These are phyloP conservation scores for Stagonosporopsis tanaceti DNA, from an alignment of 2,329 filamentous ascomycete genomes.

Conservation along the genomic window DNA sequence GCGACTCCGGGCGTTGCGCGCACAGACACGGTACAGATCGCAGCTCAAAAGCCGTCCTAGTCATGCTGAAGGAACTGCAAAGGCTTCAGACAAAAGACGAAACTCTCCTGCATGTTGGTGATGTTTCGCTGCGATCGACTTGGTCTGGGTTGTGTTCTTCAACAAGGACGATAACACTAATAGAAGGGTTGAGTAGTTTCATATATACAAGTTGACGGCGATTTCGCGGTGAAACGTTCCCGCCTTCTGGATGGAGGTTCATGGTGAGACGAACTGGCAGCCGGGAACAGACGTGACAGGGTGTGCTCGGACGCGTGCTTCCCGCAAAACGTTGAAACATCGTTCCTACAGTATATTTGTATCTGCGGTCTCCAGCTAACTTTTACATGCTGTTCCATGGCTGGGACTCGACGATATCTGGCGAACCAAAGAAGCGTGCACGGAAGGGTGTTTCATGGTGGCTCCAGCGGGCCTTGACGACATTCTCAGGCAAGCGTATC, in stretches of 20 bases:
- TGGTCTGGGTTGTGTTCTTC: conserved; percentile 16
- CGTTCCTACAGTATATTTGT: not conserved
- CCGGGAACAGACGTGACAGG: conserved; percentile 20
- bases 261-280: conserved; percentile 23
- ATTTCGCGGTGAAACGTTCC: conserved; percentile 26
- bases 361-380: not conserved
- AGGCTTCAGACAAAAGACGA: conserved; percentile 11
- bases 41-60: conserved; percentile 14
- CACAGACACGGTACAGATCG: conserved; percentile 7
- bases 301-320: conserved; percentile 30
- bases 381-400: not conserved
- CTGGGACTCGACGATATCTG: not conserved
- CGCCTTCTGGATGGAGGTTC: conserved; percentile 26
- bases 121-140: conserved; percentile 26
- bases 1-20: too few species aligned
- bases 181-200: conserved; percentile 19
- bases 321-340: conserved; percentile 19
- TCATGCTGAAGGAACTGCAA: conserved; percentile 7
- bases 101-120: conserved; percentile 24
- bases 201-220: conserved; percentile 20
- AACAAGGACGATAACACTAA: conserved; percentile 20
- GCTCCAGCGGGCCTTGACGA: not conserved
- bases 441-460: not conserved
- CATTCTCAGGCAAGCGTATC: not conserved
- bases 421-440: not conserved